Conservation (phyloP, 345 rosid species). For the Limnanthes douglasii region DNA sequence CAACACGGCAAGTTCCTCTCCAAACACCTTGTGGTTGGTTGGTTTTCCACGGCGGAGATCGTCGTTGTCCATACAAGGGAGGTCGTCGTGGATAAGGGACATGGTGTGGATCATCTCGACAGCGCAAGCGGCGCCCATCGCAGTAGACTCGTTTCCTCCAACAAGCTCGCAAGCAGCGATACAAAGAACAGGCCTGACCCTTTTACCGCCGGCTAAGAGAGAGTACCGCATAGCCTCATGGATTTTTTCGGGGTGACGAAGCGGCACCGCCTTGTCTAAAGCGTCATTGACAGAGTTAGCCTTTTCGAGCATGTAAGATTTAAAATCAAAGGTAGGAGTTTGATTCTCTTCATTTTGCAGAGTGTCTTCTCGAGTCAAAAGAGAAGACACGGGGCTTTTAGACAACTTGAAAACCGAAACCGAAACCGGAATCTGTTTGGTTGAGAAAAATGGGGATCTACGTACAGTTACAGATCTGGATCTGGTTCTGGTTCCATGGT, state of each 20-base stretch:
- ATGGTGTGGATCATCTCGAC: slow-evolving; percentile 93
- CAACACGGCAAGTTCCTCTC: slow-evolving; percentile 72
- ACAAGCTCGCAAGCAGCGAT: slow-evolving; percentile 85
- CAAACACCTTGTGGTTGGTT: slow-evolving; percentile 73
- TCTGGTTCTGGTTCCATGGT: slow-evolving; percentile 14
- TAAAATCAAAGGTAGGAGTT: slow-evolving; percentile 52
- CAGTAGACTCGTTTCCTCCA: slow-evolving; percentile 44
- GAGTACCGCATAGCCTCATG: slow-evolving; percentile 95
- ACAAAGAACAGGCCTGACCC: slow-evolving; percentile 73
- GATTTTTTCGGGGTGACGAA: slow-evolving; percentile 58
- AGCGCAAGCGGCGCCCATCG: slow-evolving; percentile 87
- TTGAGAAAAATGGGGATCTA: slow-evolving; percentile 6
- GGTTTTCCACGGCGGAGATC: slow-evolving; percentile 94
- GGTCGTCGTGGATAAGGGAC: slow-evolving; percentile 90
- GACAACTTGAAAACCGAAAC: slow-evolving; percentile 1
- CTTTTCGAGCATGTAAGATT: slow-evolving; percentile 49
- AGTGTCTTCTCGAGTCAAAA: slow-evolving; percentile 34
- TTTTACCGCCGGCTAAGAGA: slow-evolving; percentile 76
- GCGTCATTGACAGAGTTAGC: slow-evolving; percentile 56
- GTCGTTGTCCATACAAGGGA: slow-evolving; percentile 95
- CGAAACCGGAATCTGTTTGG: slow-evolving; percentile 2
- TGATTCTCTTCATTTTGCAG: slow-evolving; percentile 17
- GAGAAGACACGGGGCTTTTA: slow-evolving; percentile 17
- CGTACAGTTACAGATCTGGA: slow-evolving; percentile 17
- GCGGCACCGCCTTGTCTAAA: slow-evolving; percentile 40